A percentile compares a stretch with the other conserved stretches of the same genome.
Evolutionary conservation across 345 rosid species (phyloP).

Genomic region (Corchorus capsularis): DNA sequence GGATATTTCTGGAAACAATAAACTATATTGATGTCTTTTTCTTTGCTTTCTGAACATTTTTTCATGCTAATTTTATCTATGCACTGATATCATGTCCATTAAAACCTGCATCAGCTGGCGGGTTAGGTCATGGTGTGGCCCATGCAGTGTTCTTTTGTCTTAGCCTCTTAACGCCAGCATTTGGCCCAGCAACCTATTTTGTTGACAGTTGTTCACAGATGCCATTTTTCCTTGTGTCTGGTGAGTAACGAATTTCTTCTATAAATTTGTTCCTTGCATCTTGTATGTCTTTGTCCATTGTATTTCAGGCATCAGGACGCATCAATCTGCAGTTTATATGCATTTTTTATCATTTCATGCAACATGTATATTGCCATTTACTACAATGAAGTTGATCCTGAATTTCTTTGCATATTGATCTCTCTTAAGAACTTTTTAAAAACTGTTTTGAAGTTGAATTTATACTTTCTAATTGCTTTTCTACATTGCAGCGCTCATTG

Average conservation of each 20-base stretch:
- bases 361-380: background rate
- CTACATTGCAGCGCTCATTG: slow-evolving; percentile 70
- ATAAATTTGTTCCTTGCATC: background rate
- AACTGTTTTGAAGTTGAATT: background rate
- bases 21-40: background rate
- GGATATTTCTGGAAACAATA: slow-evolving; percentile 4
- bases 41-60: background rate
- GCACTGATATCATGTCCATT: slow-evolving; percentile 29
- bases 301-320: background rate
- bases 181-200: slow-evolving; percentile 95
- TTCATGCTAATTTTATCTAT: slow-evolving; percentile 21
- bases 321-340: background rate
- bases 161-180: slow-evolving; percentile 88
- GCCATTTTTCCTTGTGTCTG: slow-evolving; percentile 92
- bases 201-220: slow-evolving; percentile 72
- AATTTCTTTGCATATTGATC: slow-evolving; percentile 17
- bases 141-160: slow-evolving; percentile 97
- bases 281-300: background rate
- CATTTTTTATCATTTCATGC: background rate
- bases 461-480: slow-evolving; percentile 25
- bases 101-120: slow-evolving; percentile 84
- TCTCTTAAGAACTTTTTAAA: slow-evolving; percentile 5
- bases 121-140: slow-evolving; percentile 98
- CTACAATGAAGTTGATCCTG: slow-evolving; percentile 9
- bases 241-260: slow-evolving; percentile 48